phyloP scores from a whole-genome alignment of 441 rosid genomes.

The Kokia cookei region DNA sequence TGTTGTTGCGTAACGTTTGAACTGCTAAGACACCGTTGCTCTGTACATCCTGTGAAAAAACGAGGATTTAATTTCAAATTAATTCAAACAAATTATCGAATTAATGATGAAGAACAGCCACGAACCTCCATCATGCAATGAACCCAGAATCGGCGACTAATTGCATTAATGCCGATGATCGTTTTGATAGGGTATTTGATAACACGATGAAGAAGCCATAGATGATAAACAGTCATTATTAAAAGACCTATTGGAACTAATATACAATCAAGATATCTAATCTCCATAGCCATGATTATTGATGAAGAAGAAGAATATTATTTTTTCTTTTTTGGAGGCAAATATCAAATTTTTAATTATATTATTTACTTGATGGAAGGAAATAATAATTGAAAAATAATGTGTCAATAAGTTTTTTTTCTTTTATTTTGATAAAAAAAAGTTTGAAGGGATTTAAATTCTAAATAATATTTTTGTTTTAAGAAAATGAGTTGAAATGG shows the following conservation, averaged over 20 bases:
- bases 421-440: too few relatives aligned
- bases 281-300: constrained; percentile 29
- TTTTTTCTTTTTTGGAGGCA: too few relatives aligned
- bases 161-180: constrained; percentile 69
- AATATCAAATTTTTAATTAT: too few relatives aligned
- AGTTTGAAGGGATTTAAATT: too few relatives aligned
- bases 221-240: constrained; percentile 52
- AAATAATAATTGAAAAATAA: too few relatives aligned
- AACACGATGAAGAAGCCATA: constrained; percentile 66
- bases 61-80: background rate
- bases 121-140: constrained; percentile 91
- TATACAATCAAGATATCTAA: constrained; percentile 47
- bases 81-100: background rate
- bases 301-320: too few relatives aligned
- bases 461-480: too few relatives aligned
- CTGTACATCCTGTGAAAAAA: constrained; percentile 36
- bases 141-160: constrained; percentile 87
- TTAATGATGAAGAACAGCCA: background rate
- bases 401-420: too few relatives aligned
- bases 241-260: constrained; percentile 56
- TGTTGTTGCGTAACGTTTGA: constrained; percentile 83
- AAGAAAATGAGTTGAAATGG: too few relatives aligned
- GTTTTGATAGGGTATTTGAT: constrained; percentile 58
- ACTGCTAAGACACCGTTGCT: constrained; percentile 80
- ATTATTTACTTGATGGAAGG: too few relatives aligned